phyloP scores from a whole-genome alignment of 805 yeast genomes.

The Suhomyces canberraensis region DNA sequence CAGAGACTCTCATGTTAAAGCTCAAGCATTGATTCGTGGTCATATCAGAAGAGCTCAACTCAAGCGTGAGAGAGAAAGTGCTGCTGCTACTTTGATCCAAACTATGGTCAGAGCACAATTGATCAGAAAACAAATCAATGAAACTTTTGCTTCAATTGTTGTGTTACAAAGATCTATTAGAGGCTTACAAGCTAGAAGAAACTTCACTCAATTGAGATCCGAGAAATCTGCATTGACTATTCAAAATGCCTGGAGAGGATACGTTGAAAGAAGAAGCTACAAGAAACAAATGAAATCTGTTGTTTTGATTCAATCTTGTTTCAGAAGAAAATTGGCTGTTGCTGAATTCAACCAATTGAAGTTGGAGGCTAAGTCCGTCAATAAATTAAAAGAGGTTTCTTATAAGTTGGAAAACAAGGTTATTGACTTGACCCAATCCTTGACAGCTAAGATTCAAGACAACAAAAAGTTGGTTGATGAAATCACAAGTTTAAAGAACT shows the following conservation, averaged over 20 bases:
- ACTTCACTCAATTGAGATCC: conserved; percentile 47
- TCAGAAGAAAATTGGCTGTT: conserved; percentile 74
- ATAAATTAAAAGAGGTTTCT: conserved; percentile 85
- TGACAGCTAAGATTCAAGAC: conserved; percentile 76
- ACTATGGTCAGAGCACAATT: conserved; percentile 55
- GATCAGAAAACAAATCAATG: conserved; percentile 39
- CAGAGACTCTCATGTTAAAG: conserved; percentile 48
- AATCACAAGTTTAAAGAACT: conserved; percentile 44
- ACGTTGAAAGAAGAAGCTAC: conserved; percentile 54
- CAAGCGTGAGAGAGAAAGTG: conserved; percentile 50
- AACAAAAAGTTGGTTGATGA: conserved; percentile 68
- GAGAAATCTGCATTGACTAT: conserved; percentile 64
- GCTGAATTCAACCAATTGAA: conserved; percentile 60
- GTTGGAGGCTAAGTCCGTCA: conserved; percentile 89
- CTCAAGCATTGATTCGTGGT: conserved; percentile 69
- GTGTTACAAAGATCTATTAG: conserved; percentile 47
- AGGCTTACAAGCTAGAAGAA: conserved; percentile 54
- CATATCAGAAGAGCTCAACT: conserved; percentile 52
- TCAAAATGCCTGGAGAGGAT: conserved; percentile 74
- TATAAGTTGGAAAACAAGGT: conserved; percentile 95
- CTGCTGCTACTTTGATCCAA: conserved; percentile 72
- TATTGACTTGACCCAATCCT: conserved; percentile 86
- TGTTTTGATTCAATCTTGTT: conserved; percentile 69
- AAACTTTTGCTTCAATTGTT: conserved; percentile 36
- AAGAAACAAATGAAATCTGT: conserved; percentile 50